A percentile compares a stretch with the other conserved stretches of the same genome.
These are phyloP conservation scores for Podila horticola DNA, from an alignment of 192 early-diverging fungal genomes.

Conservation along the genomic window DNA sequence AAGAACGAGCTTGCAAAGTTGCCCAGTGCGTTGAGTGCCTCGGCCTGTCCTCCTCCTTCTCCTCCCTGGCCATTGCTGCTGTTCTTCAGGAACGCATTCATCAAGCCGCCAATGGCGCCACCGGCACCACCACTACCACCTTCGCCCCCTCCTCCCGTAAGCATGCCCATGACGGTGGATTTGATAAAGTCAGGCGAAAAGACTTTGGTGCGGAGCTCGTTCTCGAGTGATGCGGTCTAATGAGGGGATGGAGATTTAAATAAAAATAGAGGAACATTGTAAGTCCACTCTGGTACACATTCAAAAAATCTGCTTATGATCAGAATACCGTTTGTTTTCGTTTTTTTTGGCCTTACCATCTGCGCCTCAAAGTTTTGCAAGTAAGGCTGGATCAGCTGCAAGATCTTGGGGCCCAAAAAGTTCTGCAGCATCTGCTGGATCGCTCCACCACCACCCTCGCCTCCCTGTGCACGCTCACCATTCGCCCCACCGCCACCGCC, in stretches of 20 bases:
- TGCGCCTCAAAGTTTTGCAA: constrained; percentile 39
- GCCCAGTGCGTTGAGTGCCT: background rate
- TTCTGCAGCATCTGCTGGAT: constrained; percentile 36
- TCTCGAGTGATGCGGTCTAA: constrained; percentile 23
- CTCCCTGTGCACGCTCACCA: background rate
- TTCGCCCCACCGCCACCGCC: background rate
- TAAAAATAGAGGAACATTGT: background rate
- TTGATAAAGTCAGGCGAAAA: constrained; percentile 48
- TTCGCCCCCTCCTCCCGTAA: constrained; percentile 13
- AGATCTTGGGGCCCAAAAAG: constrained; percentile 33
- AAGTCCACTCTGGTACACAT: background rate
- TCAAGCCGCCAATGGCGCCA: constrained; percentile 16
- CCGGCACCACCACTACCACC: background rate
- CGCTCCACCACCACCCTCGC: constrained; percentile 6
- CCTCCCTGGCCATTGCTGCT: background rate
- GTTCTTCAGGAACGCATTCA: constrained; percentile 28
- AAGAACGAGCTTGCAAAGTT: background rate
- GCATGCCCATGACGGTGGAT: constrained; percentile 19
- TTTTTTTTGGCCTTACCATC: constrained; percentile 19
- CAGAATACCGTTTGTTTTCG: background rate
- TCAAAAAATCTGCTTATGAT: background rate
- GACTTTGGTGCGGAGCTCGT: constrained; percentile 38
- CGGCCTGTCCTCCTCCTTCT: background rate
- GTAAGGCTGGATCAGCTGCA: constrained; percentile 22
- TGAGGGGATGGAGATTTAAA: background rate